Base-by-base conservation (phyloP, 768 basidiomycete species). In the Naganishia vaughanmartiniae region DNA sequence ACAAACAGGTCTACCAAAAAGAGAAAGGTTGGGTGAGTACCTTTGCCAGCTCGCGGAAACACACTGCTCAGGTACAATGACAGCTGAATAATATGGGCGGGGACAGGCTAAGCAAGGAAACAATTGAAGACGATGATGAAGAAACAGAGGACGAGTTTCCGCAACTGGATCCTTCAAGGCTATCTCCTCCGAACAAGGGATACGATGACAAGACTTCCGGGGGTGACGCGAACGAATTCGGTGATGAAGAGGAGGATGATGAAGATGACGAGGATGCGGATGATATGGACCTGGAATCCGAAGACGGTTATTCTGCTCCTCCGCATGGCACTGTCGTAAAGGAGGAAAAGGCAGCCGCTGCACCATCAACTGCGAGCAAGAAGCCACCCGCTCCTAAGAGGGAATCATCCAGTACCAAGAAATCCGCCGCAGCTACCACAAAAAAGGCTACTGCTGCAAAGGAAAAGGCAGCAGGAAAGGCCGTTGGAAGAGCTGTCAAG, bases 271-370 rank as follows among this genome's bases (percentile, higher is more conserved):
- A 63, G 55, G 67, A 71, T 24, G 65, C 28, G 39, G 74, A 73
- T 26, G 78, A 79, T 65, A 75, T 80, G 55, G 80, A 79, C 66
- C 72, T 79, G 21, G 78, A 77, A 55, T 81, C 79, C 60, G 76
- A 77, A 31, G 76, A 74, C 48, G 77, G 66, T 15, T 67, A 69
- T 28, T 53, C 54, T 28, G 65, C 73, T 28, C 70, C 57, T 56
- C 48, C 72, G 34, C 60, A 45, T 24, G 53, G 53, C 19, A 53
- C 30, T 12, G 46, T 51, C 17, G 31, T 11, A 7, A 66, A 51
- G 28, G 63, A 45, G 34, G 69, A 70, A 31, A n/a, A 51, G 28
- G 34, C 58, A 4, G 51, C 69, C 17, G n/a, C 58, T 28, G 36
- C 34, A 12, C 34, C 53, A 6, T 42, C 60, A 31, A 26, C 57